These are phyloP conservation scores for Thielaviopsis populi DNA, from an alignment of 2,329 filamentous ascomycete species.

Conservation along the genomic window DNA sequence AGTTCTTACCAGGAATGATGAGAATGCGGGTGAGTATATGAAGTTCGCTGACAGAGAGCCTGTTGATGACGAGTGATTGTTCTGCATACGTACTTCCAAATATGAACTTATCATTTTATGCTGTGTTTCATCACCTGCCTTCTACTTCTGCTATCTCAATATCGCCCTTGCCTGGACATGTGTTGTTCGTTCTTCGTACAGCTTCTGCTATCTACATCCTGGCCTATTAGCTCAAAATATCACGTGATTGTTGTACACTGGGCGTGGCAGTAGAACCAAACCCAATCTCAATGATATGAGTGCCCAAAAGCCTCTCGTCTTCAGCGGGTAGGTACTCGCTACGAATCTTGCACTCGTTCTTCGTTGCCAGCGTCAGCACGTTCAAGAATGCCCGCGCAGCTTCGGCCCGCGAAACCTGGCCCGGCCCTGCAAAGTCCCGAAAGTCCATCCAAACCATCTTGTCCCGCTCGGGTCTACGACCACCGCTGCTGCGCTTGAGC, in stretches of 20 bases:
- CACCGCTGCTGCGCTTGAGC: not conserved
- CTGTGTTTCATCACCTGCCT: not conserved
- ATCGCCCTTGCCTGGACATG: too few species aligned
- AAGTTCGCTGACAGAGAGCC: constrained; percentile 61
- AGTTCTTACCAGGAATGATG: constrained; percentile 38
- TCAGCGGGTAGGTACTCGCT: constrained; percentile 23
- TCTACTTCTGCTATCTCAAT: not conserved
- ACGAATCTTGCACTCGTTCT: constrained; percentile 43
- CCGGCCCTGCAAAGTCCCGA: constrained; percentile 49
- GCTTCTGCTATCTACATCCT: not conserved
- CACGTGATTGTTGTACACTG: not conserved
- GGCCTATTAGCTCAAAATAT: not conserved
- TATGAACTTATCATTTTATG: not conserved
- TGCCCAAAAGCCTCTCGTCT: constrained; percentile 7
- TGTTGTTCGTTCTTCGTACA: not conserved
- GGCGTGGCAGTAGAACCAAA: not conserved
- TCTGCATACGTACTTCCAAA: constrained; percentile 22
- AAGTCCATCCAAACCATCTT: constrained; percentile 43
- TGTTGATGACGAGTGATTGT: constrained; percentile 41
- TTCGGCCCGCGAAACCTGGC: constrained; percentile 39
- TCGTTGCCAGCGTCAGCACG: constrained; percentile 54
- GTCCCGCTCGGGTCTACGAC: not conserved
- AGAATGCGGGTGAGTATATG: constrained; percentile 47
- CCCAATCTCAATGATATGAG: constrained; percentile 14
- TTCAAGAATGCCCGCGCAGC: constrained; percentile 66